A percentile compares a stretch with the other conserved stretches of the same genome.
phyloP scores from a whole-genome alignment of 441 rosid genomes.

The Erodium trifolium region DNA sequence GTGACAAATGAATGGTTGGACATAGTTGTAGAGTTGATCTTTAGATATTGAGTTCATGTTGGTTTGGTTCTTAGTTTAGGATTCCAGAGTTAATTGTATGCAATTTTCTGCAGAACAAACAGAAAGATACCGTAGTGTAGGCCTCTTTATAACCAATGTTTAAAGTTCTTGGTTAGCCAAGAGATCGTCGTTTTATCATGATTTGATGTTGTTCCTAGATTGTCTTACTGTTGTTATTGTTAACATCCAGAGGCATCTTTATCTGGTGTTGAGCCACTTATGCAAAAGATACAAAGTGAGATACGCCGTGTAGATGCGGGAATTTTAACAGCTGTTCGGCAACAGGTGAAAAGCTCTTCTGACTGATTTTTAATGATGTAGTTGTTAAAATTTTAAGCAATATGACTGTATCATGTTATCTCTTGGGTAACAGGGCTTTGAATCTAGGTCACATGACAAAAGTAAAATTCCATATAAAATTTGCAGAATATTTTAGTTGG shows the following conservation, averaged over 20 bases:
- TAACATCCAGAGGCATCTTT: constrained; percentile 83
- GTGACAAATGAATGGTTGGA: not conserved
- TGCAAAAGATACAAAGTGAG: constrained; percentile 96
- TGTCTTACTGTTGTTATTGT: constrained; percentile 12
- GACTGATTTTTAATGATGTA: not conserved
- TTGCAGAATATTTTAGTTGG: not conserved
- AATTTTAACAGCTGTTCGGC: constrained; percentile 95
- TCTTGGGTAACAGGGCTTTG: not conserved
- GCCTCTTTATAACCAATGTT: no score
- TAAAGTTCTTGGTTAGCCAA: not conserved
- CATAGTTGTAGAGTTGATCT: not conserved
- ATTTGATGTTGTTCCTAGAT: not conserved
- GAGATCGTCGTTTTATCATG: not conserved
- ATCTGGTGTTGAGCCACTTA: constrained; percentile 94
- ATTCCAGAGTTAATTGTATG: no score
- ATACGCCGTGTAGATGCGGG: constrained; percentile 87
- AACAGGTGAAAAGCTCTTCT: constrained; percentile 53
- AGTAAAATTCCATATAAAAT: not conserved
- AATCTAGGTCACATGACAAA: not conserved
- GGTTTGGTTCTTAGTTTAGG: not conserved
- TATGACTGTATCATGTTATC: not conserved
- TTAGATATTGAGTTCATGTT: not conserved
- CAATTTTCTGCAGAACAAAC: no score
- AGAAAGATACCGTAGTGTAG: no score
- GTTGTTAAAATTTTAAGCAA: not conserved